phyloP scores from a whole-genome alignment of 192 early-diverging fungal genomes.

The Backusella westeae region DNA sequence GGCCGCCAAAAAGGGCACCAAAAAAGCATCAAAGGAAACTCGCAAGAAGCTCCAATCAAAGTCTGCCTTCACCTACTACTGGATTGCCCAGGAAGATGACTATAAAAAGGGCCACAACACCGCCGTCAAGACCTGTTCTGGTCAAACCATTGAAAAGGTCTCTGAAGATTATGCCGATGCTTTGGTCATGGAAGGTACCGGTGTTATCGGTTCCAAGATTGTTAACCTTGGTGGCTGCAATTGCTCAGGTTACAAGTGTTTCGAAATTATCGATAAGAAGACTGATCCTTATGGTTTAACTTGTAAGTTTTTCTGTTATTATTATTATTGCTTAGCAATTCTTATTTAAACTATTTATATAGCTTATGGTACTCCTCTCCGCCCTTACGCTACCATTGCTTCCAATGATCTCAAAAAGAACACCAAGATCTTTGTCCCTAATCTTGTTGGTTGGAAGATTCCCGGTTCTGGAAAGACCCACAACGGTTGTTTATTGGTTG shows the following conservation, averaged over 20 bases:
- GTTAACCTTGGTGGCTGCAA: constrained; percentile 38
- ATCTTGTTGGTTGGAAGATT: constrained; percentile 33
- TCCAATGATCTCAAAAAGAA: constrained; percentile 35
- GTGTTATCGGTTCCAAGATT: constrained; percentile 30
- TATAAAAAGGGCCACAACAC: constrained; percentile 26
- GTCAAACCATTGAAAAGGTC: constrained; percentile 33
- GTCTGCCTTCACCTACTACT: constrained; percentile 40
- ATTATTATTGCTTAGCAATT: neutral
- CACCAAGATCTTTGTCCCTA: constrained; percentile 39
- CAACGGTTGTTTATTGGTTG: constrained; percentile 39
- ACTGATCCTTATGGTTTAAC: constrained; percentile 35
- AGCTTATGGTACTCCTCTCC: constrained; percentile 31
- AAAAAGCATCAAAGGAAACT: neutral
- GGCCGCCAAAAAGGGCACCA: constrained; percentile 1
- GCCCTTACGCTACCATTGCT: constrained; percentile 38
- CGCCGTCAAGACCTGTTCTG: constrained; percentile 34
- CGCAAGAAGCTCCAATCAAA: constrained; percentile 24
- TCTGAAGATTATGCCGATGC: constrained; percentile 31
- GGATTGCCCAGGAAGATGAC: constrained; percentile 35
- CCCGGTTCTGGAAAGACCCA: constrained; percentile 34
- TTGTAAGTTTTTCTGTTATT: constrained; percentile 6
- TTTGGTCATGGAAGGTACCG: constrained; percentile 40
- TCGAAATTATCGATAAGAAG: constrained; percentile 26
- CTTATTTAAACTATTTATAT: neutral
- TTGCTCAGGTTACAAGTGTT: constrained; percentile 38